Conservation (phyloP, 192 early-diverging fungal genomes). For the Backusella australiensis region DNA sequence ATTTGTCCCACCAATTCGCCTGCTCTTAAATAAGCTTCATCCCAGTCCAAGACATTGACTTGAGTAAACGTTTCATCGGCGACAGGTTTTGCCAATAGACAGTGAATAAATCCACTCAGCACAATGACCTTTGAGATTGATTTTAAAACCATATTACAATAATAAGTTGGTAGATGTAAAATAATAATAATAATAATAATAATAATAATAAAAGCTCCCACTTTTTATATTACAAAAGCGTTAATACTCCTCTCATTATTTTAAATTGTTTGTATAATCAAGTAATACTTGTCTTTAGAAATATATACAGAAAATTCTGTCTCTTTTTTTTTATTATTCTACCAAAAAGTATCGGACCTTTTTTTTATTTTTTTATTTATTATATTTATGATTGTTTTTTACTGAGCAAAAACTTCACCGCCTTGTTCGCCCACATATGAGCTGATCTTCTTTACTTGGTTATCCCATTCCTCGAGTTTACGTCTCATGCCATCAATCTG, state of each 20-base stretch:
- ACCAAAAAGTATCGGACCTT: constrained; percentile 3
- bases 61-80: background rate
- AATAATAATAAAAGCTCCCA: background rate
- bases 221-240: background rate
- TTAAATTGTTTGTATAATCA: background rate
- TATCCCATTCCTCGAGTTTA: constrained; percentile 83
- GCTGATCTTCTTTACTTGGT: constrained; percentile 75
- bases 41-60: constrained; percentile 7
- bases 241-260: background rate
- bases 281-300: background rate
- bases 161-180: too few species aligned
- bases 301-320: constrained; percentile 1
- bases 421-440: constrained; percentile 70
- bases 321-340: background rate
- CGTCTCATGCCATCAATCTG: constrained; percentile 87
- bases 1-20: constrained; percentile 33
- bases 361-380: constrained; percentile 4
- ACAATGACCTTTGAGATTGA: background rate
- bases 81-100: background rate
- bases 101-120: background rate
- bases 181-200: background rate
- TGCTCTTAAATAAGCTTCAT: constrained; percentile 23
- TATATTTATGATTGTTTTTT: constrained; percentile 11
- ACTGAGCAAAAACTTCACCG: constrained; percentile 57
- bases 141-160: background rate